A percentile compares a stretch with the other conserved stretches of the same genome.
These are phyloP conservation scores for Beauveria medogensis DNA, from an alignment of 2,329 filamentous ascomycete species.

Conservation along the genomic window DNA sequence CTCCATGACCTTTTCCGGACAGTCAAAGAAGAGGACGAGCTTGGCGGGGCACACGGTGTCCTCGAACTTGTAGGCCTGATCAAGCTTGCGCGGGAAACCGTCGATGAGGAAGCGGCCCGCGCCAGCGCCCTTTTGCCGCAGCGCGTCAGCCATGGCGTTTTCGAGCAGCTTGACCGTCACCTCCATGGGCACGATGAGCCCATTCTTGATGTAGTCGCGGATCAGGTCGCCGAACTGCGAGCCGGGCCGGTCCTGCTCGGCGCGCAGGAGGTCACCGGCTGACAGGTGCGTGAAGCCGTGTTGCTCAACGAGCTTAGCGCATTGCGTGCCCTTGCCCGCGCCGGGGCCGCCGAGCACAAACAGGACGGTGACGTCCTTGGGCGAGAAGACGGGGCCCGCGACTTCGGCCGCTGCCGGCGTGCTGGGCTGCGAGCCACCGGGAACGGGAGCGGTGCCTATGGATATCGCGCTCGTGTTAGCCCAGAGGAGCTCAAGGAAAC, in stretches of 20 bases:
- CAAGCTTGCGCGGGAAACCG: constrained; percentile 93
- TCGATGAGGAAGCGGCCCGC: constrained; percentile 69
- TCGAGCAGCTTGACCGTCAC: constrained; percentile 90
- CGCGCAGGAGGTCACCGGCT: constrained; percentile 86
- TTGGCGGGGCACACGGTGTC: constrained; percentile 73
- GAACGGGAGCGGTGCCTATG: constrained; percentile 10
- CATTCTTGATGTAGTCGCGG: constrained; percentile 86
- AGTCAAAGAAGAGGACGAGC: constrained; percentile 91
- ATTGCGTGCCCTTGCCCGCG: constrained; percentile 95
- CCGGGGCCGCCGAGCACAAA: constrained; percentile 96
- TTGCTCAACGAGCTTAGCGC: constrained; percentile 74
- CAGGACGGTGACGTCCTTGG: constrained; percentile 75
- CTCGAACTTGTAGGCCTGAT: constrained; percentile 93
- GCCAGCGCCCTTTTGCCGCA: constrained; percentile 39
- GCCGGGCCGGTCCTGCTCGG: constrained; percentile 81
- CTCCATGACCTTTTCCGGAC: constrained; percentile 84
- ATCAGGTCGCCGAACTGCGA: constrained; percentile 90
- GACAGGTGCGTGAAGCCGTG: constrained; percentile 91
- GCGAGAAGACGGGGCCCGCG: constrained; percentile 59
- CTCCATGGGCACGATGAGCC: constrained; percentile 97
- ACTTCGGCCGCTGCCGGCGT: constrained; percentile 29
- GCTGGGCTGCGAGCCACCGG: constrained; percentile 32
- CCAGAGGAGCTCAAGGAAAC: neutral
- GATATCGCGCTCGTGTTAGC: neutral
- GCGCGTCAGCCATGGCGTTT: constrained; percentile 75